phyloP scores from a whole-genome alignment of 2,329 filamentous ascomycete species.

The Delphinella strobiligena region DNA sequence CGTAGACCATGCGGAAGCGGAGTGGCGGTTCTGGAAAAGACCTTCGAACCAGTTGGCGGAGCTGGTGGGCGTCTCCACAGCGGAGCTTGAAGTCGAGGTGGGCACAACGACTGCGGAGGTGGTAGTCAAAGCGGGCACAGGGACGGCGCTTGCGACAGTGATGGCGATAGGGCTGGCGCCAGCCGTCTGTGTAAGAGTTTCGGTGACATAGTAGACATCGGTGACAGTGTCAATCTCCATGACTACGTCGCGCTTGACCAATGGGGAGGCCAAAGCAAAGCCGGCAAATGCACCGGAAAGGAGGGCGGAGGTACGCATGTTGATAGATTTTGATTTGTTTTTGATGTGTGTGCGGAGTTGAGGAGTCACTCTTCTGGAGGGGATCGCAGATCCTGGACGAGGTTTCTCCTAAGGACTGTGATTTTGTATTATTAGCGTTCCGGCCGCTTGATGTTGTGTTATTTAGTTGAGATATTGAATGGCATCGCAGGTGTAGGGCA shows the following conservation, averaged over 20 bases:
- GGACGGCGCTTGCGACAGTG: slow-evolving; percentile 5
- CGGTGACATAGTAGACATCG: slow-evolving; percentile 20
- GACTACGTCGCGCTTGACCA: slow-evolving; percentile 12
- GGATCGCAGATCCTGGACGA: slow-evolving; percentile 13
- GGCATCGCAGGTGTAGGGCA: neutral
- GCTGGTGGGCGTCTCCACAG: too few species aligned
- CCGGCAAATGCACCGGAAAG: slow-evolving; percentile 24
- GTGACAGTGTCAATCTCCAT: slow-evolving; percentile 17
- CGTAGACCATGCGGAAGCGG: too few species aligned
- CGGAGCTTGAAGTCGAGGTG: too few species aligned
- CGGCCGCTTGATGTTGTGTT: neutral
- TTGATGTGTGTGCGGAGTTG: slow-evolving; percentile 13
- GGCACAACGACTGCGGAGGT: too few species aligned
- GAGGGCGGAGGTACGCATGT: slow-evolving; percentile 24
- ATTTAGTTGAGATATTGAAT: neutral
- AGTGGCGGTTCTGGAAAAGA: too few species aligned
- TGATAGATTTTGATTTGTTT: slow-evolving; percentile 13
- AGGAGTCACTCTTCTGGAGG: slow-evolving; percentile 6
- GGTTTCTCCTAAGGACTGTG: neutral
- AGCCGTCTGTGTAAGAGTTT: slow-evolving; percentile 23
- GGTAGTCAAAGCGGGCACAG: slow-evolving; percentile 17
- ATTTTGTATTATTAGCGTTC: neutral
- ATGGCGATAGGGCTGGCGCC: slow-evolving; percentile 12
- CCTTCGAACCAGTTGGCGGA: too few species aligned
- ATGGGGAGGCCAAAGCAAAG: slow-evolving; percentile 23